phyloP scores from a whole-genome alignment of 73 alveolate genomes.

The Halteria grandinella region DNA sequence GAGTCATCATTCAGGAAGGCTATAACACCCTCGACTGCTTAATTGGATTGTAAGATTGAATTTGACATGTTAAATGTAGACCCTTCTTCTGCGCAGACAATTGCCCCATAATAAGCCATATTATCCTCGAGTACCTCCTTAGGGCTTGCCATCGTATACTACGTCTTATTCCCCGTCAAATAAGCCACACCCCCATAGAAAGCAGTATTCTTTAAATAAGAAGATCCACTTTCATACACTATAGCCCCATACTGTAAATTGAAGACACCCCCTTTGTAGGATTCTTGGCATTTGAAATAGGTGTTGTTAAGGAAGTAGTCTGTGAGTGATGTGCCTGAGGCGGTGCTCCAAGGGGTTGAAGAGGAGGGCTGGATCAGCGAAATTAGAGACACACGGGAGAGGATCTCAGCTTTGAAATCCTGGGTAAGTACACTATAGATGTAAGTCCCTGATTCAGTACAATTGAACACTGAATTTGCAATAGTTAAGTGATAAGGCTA shows the following conservation, averaged over 20 bases:
- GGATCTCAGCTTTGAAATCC: no score
- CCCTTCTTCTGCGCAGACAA: neutral
- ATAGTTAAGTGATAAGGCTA: no score
- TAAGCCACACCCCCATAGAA: slow-evolving; percentile 45
- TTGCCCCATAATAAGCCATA: slow-evolving; percentile 38
- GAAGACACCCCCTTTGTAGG: slow-evolving; percentile 26
- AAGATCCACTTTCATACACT: slow-evolving; percentile 9
- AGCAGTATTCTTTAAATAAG: slow-evolving; percentile 26
- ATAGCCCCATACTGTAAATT: slow-evolving; percentile 12
- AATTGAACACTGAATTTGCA: no score
- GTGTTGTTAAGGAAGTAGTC: neutral
- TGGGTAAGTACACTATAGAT: no score
- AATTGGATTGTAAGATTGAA: neutral
- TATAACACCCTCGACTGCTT: slow-evolving; percentile 39
- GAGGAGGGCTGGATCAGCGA: no score
- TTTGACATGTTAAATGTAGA: neutral
- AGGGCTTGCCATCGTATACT: neutral
- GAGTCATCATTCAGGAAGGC: slow-evolving; percentile 4
- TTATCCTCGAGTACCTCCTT: neutral
- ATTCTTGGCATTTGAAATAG: slow-evolving; percentile 5
- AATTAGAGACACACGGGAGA: no score
- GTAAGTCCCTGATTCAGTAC: no score
- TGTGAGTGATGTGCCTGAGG: no score
- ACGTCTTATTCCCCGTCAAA: neutral
- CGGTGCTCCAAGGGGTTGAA: no score